Evolutionary conservation across 2,329 filamentous ascomycete genomes (phyloP).

Genomic region (Pseudogymnoascus sp.): DNA sequence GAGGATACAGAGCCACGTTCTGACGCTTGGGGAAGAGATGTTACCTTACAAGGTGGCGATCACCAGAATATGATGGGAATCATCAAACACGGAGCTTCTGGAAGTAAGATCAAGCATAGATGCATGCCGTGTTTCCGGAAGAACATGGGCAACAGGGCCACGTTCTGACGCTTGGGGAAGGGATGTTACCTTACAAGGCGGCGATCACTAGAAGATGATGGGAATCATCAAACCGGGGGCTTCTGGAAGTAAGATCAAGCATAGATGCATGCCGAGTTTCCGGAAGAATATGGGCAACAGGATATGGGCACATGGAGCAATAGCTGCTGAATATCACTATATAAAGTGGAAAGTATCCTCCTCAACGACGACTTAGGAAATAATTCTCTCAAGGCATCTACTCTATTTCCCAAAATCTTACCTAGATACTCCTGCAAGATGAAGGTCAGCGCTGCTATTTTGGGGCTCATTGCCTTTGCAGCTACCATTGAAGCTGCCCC

Average conservation of each 20-base stretch:
- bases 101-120: not conserved
- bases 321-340: not conserved
- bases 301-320: not conserved
- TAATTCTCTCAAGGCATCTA: not conserved
- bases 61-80: not conserved
- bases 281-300: not conserved
- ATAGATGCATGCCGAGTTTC: not conserved
- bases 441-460: constrained; percentile 8
- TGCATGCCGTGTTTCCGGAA: not conserved
- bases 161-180: not conserved
- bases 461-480: constrained; percentile 10
- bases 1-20: not conserved
- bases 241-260: not conserved
- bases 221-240: not conserved
- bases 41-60: not conserved
- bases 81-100: not conserved
- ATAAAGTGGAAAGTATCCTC: not conserved
- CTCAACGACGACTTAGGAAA: not conserved
- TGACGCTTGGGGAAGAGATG: not conserved
- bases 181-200: not conserved
- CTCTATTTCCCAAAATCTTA: not conserved
- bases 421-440: not conserved
- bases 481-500: not conserved
- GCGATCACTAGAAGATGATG: not conserved
- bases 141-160: not conserved